Evolutionary conservation across 2,329 filamentous ascomycete genomes (phyloP), one percentile per base, ranked within the genome.

Genomic region (Pseudogymnoascus sp.): DNA sequence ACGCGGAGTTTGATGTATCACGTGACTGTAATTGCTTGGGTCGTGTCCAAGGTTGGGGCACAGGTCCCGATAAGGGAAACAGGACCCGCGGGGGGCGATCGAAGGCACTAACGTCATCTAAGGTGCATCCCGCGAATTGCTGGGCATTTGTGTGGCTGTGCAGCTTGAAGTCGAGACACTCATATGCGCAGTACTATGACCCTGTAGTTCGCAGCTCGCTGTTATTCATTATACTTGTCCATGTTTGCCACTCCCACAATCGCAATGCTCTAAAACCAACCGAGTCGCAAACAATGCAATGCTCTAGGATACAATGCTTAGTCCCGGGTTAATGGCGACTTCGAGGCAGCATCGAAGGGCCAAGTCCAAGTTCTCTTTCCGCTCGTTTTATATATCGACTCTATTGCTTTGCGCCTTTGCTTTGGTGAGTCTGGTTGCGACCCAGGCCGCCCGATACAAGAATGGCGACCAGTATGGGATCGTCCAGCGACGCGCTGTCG

Each of bases 341-440:
- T 14, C 50, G 50, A 56, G 5, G 29, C 33, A 31, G 3, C 59
- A 33, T 37, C 64, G 37, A 19, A 53, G 24, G 21, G 26, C 35
- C 40, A 44, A 19, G 63, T 13, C 38, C 64, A 71, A 63, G 62
- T 71, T 69, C 59, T 72, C 67, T 50, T 73, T 72, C 60, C 70
- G 70, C 40, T 68, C 72, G 60, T 74, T 74, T 62, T 73, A 73
- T 63, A 62, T 73, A 33, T 72, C 72, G 11, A 64, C 72, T 38
- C 65, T 72, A 11, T 65, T 68, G 11, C 66, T 74, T 62, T 72
- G 68, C 53, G 61, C 66, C 11, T 67, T 73, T 42, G 67, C 71
- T 13, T 62, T 72, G 26, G 35, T 73, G 42, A 71, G 70, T 63
- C 61, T 74, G 13, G 61, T 73, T 21, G 67, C 69, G 42, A 70